Evolutionary conservation across 306 rosid genomes (phyloP), one percentile per base, ranked within the genome.

Genomic region (Oxytropis ochrocephala): DNA sequence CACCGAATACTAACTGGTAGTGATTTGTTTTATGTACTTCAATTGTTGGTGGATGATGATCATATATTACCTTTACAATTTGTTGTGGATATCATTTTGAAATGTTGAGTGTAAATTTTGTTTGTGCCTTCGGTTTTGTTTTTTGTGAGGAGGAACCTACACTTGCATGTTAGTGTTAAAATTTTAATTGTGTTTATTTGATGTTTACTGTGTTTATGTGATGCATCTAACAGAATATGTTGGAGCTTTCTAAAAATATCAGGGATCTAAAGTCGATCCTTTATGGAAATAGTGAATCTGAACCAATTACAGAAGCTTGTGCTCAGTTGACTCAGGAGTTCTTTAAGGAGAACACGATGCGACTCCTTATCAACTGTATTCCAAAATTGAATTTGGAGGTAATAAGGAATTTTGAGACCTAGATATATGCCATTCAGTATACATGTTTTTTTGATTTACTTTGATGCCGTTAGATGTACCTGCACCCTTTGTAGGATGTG

Each of bases 371-470:
- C 51, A 76, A 74, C 50, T 87, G 87, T 79, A 83, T 91, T 76
- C 97, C 99, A 3, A 88, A 85, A 79, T 77, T 94, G 91, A 94
- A 91, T 78, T 85, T 94, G 85, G 99, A 94, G 99, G 98, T 88
- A 81, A 69, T 58, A 60, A 64, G 16, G 59, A 21, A 51, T 51
- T 72, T 41, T 44, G 11, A 35, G 52, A 50, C 8, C 12, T 30
- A 32, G 47, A 69, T 59, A 39, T 48, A 41, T 73, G 30, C 57
- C 35, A 54, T 42, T 7, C 64, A 33, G 51, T 13, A 43, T 35
- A 32, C 63, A 36, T 50, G 35, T 39, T 67, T 18, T 18, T 66
- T 69, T 4, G 10, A 8, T 32, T 32, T 75, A 18, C 14, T 63
- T 12, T 61, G 50, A n/a, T 47, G 50, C 18, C 19, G 50, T 39